A percentile compares a stretch with the other conserved stretches of the same genome.
Evolutionary conservation across 768 basidiomycete genomes (phyloP).

Genomic region (Mycena sanguinolenta): DNA sequence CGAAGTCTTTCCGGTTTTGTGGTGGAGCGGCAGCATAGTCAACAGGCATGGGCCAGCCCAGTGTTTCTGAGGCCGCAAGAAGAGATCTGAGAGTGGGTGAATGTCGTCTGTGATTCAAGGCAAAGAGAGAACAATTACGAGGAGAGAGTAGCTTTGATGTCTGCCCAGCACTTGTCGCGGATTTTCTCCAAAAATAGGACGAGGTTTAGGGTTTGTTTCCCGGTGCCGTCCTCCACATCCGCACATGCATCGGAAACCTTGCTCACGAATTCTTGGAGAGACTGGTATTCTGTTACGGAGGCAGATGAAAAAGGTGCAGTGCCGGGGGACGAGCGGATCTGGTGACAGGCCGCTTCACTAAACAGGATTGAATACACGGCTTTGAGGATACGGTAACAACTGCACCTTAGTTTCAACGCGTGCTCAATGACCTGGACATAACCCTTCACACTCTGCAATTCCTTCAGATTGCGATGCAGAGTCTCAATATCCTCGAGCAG

Average conservation of each 20-base stretch:
- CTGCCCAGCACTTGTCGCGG: constrained; percentile 81
- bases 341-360: constrained; percentile 72
- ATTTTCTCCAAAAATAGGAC: constrained; percentile 72
- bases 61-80: constrained; percentile 71
- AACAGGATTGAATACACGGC: constrained; percentile 6
- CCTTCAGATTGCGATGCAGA: constrained; percentile 81
- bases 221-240: constrained; percentile 59
- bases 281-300: constrained; percentile 69
- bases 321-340: constrained; percentile 56
- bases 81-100: constrained; percentile 63
- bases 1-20: constrained; percentile 75
- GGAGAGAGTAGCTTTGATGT: constrained; percentile 76
- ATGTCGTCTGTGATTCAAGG: not conserved
- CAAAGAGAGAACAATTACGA: constrained; percentile 58
- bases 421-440: constrained; percentile 84
- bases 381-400: not conserved
- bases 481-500: constrained; percentile 87
- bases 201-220: constrained; percentile 69
- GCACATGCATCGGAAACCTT: constrained; percentile 61
- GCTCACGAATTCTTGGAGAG: constrained; percentile 72
- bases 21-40: constrained; percentile 68
- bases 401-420: constrained; percentile 80
- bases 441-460: constrained; percentile 79
- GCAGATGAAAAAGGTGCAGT: constrained; percentile 56
- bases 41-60: constrained; percentile 89